Conservation (phyloP, 2,329 filamentous ascomycete species). For the Eurotiales sp. region DNA sequence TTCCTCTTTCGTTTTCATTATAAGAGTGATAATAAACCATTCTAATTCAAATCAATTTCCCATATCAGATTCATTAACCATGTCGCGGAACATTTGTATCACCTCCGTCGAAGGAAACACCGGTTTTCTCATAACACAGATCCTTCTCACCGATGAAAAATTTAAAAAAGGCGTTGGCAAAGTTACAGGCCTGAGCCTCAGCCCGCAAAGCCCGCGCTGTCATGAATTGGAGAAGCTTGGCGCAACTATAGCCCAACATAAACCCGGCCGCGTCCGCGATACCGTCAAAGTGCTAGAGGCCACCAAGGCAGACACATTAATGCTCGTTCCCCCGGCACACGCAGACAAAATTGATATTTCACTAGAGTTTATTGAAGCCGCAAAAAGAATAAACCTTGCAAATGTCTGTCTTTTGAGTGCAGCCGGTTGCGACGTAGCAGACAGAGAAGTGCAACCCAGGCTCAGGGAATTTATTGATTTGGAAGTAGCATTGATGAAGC, state of each 20-base stretch:
- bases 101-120: conserved; percentile 51
- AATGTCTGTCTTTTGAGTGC: conserved; percentile 50
- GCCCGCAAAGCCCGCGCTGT: conserved; percentile 36
- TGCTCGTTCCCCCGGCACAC: conserved; percentile 48
- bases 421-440: conserved; percentile 50
- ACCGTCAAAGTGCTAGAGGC: conserved; percentile 41
- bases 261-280: conserved; percentile 38
- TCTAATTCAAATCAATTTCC: not conserved
- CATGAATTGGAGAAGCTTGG: conserved; percentile 43
- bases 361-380: conserved; percentile 44
- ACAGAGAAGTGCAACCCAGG: conserved; percentile 46
- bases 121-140: conserved; percentile 50
- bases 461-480: conserved; percentile 52
- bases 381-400: conserved; percentile 43
- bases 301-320: conserved; percentile 46
- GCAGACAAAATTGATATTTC: conserved; percentile 46
- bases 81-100: conserved; percentile 49
- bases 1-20: not conserved
- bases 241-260: conserved; percentile 41
- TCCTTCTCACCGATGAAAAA: conserved; percentile 42
- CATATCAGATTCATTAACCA: conserved; percentile 19
- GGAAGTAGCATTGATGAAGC: conserved; percentile 40
- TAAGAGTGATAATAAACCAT: not conserved
- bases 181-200: conserved; percentile 40
- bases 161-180: conserved; percentile 43